Base-by-base conservation (phyloP, 148 eudicot species). In the Spergularia bocconei region DNA sequence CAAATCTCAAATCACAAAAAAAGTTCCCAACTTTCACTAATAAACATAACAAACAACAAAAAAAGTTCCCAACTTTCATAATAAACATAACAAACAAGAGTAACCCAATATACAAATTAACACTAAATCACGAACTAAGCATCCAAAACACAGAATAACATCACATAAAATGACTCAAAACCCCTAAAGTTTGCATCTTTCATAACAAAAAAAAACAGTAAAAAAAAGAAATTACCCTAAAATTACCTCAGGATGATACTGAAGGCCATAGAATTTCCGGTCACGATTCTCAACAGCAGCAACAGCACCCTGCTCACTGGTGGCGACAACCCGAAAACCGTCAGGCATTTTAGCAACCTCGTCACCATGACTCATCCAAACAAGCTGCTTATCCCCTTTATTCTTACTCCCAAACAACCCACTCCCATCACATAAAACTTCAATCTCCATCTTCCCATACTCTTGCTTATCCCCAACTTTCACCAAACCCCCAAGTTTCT, bases 331-430 rank as follows among this genome's bases (percentile, higher is more conserved):
- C 39, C 88, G 83, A 74, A 95, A 95, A 82, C 97, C 97, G 4
- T 84, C 87, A 9, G 98, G 98, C 83, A 95, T 69, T 61, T 62
- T 81, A 52, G 83, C 91, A 11, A 88, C 98, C 85, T 92, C 98
- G 59, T 95, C 98, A 0, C 97, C 97, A 65, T 95, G 98, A 58
- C 97, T 95, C 98, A 95, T 95, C 98, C 98, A 95, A 67, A 92
- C 97, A 74, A 86, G 84, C 76, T 94, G 97, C 79, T 69, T 92
- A 79, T 87, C 91, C 39, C 96, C 98, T 57, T 78, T 80, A 5
- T 5, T 25, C 76, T 77, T 83, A 38, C 74, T 62, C 79, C 88
- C 92, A 85, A 87, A 95, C 79, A 92, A 56, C 21, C 80, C 38
- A 80, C 67, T 52, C 47, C 76, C 69, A 21, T 56, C 84, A 69